phyloP scores from a whole-genome alignment of 169 alveolate species.

The Besnoitia besnoiti region DNA sequence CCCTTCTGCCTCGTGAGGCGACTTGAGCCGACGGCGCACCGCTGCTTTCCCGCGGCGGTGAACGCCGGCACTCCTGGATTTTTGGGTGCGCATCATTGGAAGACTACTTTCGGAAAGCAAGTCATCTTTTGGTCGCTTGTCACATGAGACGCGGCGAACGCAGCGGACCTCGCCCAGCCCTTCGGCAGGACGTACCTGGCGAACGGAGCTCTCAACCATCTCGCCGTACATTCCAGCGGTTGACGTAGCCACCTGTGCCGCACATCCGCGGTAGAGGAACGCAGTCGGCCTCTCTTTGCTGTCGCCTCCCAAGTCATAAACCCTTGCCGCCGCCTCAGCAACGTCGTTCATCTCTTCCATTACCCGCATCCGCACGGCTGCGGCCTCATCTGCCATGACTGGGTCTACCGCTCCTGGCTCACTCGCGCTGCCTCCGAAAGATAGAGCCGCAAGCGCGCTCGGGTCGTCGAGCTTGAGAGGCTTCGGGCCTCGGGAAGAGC shows the following conservation, averaged over 20 bases:
- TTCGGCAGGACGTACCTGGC: slow-evolving; percentile 59
- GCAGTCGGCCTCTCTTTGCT: slow-evolving; percentile 67
- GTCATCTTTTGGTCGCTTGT: no score
- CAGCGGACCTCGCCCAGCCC: no score
- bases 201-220: slow-evolving; percentile 76
- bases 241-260: slow-evolving; percentile 79
- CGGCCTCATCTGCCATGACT: not conserved
- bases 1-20: no score
- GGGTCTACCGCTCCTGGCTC: not conserved
- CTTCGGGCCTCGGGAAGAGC: not conserved
- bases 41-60: no score
- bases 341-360: not conserved
- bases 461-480: not conserved
- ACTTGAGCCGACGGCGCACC: no score
- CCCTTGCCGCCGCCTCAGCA: not conserved
- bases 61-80: no score
- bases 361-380: not conserved
- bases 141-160: no score
- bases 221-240: slow-evolving; percentile 90
- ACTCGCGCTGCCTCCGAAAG: not conserved
- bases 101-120: no score
- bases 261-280: slow-evolving; percentile 74
- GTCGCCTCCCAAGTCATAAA: not conserved
- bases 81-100: no score
- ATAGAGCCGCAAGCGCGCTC: not conserved